phyloP scores from a whole-genome alignment of 768 basidiomycete species.

The Suillus americanus region DNA sequence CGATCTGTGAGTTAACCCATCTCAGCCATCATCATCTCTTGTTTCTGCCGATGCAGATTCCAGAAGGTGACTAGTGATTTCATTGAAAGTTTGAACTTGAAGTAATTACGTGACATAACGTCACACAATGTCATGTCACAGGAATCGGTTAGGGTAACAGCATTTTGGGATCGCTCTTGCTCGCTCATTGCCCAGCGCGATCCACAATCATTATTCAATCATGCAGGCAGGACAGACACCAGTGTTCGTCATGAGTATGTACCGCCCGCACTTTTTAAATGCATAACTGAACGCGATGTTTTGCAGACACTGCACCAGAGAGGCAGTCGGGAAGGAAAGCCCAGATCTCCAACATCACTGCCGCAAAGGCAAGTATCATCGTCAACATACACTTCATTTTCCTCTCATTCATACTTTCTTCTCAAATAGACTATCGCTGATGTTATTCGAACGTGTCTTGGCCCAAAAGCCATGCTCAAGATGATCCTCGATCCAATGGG shows the following conservation, averaged over 20 bases:
- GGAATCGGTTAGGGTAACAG: neutral
- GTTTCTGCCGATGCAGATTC: no score
- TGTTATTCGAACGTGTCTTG: conserved; percentile 95
- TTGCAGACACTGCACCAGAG: conserved; percentile 86
- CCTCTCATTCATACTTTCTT: conserved; percentile 6
- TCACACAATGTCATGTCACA: neutral
- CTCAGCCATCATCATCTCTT: no score
- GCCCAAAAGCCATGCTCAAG: conserved; percentile 98
- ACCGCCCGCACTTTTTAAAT: neutral
- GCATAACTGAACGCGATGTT: neutral
- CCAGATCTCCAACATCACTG: conserved; percentile 94
- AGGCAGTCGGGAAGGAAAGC: conserved; percentile 94
- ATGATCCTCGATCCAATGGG: conserved; percentile 99
- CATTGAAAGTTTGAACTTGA: no score
- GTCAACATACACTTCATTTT: neutral
- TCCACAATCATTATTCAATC: conserved; percentile 3
- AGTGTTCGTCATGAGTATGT: conserved; percentile 81
- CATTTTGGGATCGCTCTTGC: neutral
- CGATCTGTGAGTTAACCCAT: neutral
- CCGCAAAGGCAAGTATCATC: conserved; percentile 73
- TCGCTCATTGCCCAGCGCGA: neutral
- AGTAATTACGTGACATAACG: no score
- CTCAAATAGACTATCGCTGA: conserved; percentile 84
- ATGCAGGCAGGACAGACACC: conserved; percentile 60
- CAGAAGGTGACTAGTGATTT: no score